A percentile compares a stretch with the other conserved stretches of the same genome.
These are phyloP conservation scores for Tolypocladium cylindrosporum DNA, from an alignment of 2,329 filamentous ascomycete genomes.

Conservation along the genomic window DNA sequence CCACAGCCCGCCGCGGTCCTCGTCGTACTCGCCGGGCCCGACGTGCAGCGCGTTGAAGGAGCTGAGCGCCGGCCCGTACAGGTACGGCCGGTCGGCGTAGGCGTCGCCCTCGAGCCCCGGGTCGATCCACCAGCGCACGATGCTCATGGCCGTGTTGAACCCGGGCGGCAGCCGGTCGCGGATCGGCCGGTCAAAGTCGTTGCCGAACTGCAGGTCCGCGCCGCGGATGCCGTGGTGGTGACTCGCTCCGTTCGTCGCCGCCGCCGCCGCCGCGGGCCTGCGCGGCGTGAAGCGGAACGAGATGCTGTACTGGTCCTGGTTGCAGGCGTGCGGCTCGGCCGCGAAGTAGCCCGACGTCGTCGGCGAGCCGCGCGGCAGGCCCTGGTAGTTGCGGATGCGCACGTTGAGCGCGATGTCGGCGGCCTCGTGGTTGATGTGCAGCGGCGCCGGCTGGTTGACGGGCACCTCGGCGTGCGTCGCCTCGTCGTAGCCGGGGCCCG, in stretches of 20 bases:
- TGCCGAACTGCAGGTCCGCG: conserved; percentile 77
- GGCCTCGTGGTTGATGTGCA: conserved; percentile 52
- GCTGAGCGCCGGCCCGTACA: conserved; percentile 74
- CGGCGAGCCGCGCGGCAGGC: conserved; percentile 64
- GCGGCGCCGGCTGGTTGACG: conserved; percentile 59
- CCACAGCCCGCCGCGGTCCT: conserved; percentile 39
- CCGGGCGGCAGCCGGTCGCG: conserved; percentile 77
- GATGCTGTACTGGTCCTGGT: conserved; percentile 76
- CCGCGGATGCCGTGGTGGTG: conserved; percentile 45
- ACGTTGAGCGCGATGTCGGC: conserved; percentile 63
- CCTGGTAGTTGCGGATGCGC: conserved; percentile 56
- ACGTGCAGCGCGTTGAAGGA: conserved; percentile 70
- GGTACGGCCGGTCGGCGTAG: conserved; percentile 74
- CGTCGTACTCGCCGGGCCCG: conserved; percentile 41
- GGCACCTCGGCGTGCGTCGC: conserved; percentile 62
- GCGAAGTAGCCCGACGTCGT: conserved; percentile 69
- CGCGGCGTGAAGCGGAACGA: conserved; percentile 71
- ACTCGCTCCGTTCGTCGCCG: too few relatives aligned
- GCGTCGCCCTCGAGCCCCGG: conserved; percentile 84
- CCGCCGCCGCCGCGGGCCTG: conserved; percentile 11
- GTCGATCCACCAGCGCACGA: conserved; percentile 86
- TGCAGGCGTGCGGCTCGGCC: conserved; percentile 52
- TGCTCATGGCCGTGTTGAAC: conserved; percentile 72
- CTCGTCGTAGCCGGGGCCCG: conserved; percentile 65
- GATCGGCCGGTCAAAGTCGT: conserved; percentile 90